These are phyloP conservation scores for Phytopythium litorale DNA, from an alignment of 352 stramenopile species.

Conservation along the genomic window DNA sequence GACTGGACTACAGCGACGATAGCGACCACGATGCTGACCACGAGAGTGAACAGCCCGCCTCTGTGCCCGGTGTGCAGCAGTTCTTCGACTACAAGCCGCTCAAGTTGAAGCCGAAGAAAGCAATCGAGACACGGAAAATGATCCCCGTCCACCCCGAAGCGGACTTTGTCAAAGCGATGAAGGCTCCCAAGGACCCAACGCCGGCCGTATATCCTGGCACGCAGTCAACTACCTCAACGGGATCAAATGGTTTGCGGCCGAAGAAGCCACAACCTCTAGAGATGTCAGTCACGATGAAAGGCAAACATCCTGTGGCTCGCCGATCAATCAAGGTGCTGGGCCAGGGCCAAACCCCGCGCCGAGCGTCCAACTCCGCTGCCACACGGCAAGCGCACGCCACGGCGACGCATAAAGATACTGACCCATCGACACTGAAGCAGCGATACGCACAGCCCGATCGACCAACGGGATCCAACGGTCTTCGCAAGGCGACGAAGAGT, in stretches of 20 bases:
- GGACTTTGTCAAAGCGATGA: conserved; percentile 10
- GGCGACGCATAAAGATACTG: not conserved
- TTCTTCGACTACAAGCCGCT: conserved; percentile 33
- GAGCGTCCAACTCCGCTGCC: not conserved
- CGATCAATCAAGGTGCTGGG: conserved; percentile 45
- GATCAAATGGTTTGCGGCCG: conserved; percentile 44
- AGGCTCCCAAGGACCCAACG: conserved; percentile 3
- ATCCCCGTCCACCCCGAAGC: conserved; percentile 25
- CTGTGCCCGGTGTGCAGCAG: conserved; percentile 23
- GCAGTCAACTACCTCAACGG: conserved; percentile 14
- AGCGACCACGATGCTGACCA: conserved; percentile 15
- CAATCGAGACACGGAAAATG: conserved; percentile 14
- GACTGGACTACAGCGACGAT: conserved; percentile 34
- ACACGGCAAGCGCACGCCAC: not conserved
- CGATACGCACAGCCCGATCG: not conserved
- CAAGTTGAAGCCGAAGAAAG: conserved; percentile 26
- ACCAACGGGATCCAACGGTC: conserved; percentile 3
- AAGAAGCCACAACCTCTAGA: conserved; percentile 19
- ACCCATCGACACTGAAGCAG: not conserved
- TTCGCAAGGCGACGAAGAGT: not conserved
- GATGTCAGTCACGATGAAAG: conserved; percentile 32
- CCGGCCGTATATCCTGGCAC: conserved; percentile 5
- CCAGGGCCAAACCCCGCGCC: not conserved
- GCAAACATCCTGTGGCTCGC: conserved; percentile 29
- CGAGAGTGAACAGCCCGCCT: conserved; percentile 8